Conservation (phyloP, 495 filamentous ascomycete species). For the Trypethelium eluteriae region DNA sequence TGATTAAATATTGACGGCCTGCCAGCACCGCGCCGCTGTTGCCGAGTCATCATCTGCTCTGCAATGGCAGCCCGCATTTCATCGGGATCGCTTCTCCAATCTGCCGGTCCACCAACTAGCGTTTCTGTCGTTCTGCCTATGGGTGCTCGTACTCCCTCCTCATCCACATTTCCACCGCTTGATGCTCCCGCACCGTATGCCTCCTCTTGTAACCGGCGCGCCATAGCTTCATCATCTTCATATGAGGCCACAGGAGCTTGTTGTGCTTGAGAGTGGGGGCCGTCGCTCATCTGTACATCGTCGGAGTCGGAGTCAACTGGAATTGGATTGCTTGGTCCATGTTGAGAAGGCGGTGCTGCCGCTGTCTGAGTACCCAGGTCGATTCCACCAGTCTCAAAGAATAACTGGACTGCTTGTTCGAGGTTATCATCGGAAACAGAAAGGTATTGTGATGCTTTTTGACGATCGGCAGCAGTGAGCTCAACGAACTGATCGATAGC, state of each 20-base stretch:
- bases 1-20: constrained; percentile 82
- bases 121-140: constrained; percentile 89
- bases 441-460: constrained; percentile 70
- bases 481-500: constrained; percentile 52
- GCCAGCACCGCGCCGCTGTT: constrained; percentile 39
- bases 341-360: constrained; percentile 32
- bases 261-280: constrained; percentile 4
- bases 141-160: constrained; percentile 73
- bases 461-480: constrained; percentile 59
- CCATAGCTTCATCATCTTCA: constrained; percentile 92
- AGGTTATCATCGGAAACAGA: constrained; percentile 72
- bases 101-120: constrained; percentile 63
- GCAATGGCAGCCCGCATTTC: constrained; percentile 56
- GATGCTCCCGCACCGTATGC: constrained; percentile 50
- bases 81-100: constrained; percentile 46
- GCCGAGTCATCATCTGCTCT: constrained; percentile 56
- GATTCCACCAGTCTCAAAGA: constrained; percentile 67
- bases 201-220: constrained; percentile 82
- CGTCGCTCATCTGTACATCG: constrained; percentile 41
- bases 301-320: constrained; percentile 55
- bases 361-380: constrained; percentile 41
- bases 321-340: constrained; percentile 33
- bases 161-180: constrained; percentile 42
- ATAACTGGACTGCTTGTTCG: constrained; percentile 80
- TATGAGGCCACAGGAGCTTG: constrained; percentile 10